Evolutionary conservation across 805 yeast genomes (phyloP), one percentile per base, ranked within the genome.

Genomic region (Wickerhamomyces kurtzmanii): DNA sequence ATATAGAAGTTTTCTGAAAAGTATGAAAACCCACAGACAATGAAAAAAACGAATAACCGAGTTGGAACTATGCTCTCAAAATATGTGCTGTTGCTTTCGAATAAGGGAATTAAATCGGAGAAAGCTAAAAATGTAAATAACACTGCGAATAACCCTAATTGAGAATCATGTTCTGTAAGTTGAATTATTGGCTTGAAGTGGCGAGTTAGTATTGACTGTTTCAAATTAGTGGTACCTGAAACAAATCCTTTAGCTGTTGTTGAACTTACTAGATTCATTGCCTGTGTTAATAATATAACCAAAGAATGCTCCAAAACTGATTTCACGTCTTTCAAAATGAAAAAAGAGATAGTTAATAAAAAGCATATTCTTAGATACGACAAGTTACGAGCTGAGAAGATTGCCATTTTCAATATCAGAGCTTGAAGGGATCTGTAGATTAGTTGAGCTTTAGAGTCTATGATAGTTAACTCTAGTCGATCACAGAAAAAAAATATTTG

Each of bases 1-100:
- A 15, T 54, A 47, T 12, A 44, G 34, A 13, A 59, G 24, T 55
- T 48, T n/a, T 53, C 53, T 31, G 64, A 62, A 23, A 65, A 29
- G 42, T 71, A 74, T 15, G 75, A 51, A 37, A 61, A 62, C 4
- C 61, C 61, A 6, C 71, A 73, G 20, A 76, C 38, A 1, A 47
- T 40, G 39, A 80, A 77, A 40, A 58, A 68, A 7, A 62, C 22
- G 11, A 63, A 38, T 30, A 78, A 49, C 45, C 87, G 62, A 5
- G 65, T 39, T 8, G 86, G 84, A 3, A 76, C 70, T 8, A 74
- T 45, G 0, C 75, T 59, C 38, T 75, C 77, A 42, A 79, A 78
- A 48, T 68, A 75, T 15, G 38, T 34, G 8, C 31, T 28, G 28
- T 68, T 68, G 9, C 45, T 49, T 24, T 56, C 71, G 13, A 70